Base-by-base conservation (phyloP, 2,329 filamentous ascomycete species). In the Grosmannia clavigera region DNA sequence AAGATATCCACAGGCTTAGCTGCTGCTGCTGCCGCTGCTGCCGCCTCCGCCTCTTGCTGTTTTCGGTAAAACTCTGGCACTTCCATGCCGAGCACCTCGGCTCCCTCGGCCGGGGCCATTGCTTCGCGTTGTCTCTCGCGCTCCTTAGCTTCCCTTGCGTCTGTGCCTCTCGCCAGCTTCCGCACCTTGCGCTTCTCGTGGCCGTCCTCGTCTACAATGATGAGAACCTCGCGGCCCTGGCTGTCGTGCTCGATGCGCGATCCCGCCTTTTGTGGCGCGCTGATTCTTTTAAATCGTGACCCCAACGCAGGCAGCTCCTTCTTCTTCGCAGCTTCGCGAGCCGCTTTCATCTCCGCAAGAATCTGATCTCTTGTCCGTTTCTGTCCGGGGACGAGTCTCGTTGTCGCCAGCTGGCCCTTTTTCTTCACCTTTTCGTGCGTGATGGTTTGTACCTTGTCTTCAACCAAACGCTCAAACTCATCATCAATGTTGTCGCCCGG, bases 311-410 rank as follows among this genome's bases (percentile, higher is more conserved):
- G 78, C 58, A 80, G 76, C 60, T 76, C 69, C 62, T 77, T 72
- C 0, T 77, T 76, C 65, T 83, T 83, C 29, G 83, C 82, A 1
- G 83, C 83, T 59, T 79, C 75, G 62, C 84, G 76, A 2, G 81
- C 75, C 1, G 83, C 83, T 67, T 85, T 87, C 66, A 87, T 71
- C 58, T 87, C 84, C 1, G 84, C 85, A 54, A 88, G 64, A 50
- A 88, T 85, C 65, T 87, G 84, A 65, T 87, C 80, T 61, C 85
- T 75, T 27, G 81, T 83, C 63, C 84, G 74, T 66, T 86, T 87
- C 68, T 79, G 82, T 0, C 83, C 82, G 0, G 81, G 72, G 2
- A 74, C 77, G 14, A 81, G 69, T 1, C 77, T 65, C 1, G 78
- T 73, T 0, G 79, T 79, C 6, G 83, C 80, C 59, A 86, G 70